Percentiles rank a stretch among this genome's conserved stretches.
phyloP scores from a whole-genome alignment of 1,284 basidiomycete genomes.

The Bondarzewia mesenterica region DNA sequence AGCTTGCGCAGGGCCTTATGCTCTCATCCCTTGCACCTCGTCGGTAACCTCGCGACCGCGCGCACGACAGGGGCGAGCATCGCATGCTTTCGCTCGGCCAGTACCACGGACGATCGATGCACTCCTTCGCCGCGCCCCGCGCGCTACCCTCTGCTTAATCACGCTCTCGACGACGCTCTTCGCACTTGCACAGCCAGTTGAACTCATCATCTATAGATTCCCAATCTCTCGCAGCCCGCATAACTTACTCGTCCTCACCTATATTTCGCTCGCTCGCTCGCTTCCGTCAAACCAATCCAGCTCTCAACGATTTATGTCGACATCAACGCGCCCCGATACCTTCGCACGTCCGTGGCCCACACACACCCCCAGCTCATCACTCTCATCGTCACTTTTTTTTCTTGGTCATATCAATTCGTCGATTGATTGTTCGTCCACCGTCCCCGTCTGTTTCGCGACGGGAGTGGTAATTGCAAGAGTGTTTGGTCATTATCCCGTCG shows the following conservation, averaged over 20 bases:
- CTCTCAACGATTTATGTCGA: no score
- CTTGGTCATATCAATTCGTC: neutral
- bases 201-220: neutral
- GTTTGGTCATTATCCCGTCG: no score
- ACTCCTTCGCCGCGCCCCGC: neutral
- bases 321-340: no score
- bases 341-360: no score
- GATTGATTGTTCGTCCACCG: neutral
- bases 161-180: neutral
- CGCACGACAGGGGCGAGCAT: neutral
- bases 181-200: neutral
- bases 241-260: neutral
- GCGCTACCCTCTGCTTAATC: neutral
- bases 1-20: slow-evolving; percentile 64
- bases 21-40: slow-evolving; percentile 56
- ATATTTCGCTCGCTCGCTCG: neutral
- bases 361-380: no score
- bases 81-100: neutral
- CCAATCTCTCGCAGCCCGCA: neutral
- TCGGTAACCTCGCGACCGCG: slow-evolving; percentile 17
- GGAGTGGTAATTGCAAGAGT: no score
- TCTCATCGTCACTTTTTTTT: neutral
- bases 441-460: neutral
- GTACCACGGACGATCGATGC: neutral
- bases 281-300: neutral